Evolutionary conservation across 208 protist genomes (phyloP).

Genomic region (Paratrypanosoma confusum): DNA sequence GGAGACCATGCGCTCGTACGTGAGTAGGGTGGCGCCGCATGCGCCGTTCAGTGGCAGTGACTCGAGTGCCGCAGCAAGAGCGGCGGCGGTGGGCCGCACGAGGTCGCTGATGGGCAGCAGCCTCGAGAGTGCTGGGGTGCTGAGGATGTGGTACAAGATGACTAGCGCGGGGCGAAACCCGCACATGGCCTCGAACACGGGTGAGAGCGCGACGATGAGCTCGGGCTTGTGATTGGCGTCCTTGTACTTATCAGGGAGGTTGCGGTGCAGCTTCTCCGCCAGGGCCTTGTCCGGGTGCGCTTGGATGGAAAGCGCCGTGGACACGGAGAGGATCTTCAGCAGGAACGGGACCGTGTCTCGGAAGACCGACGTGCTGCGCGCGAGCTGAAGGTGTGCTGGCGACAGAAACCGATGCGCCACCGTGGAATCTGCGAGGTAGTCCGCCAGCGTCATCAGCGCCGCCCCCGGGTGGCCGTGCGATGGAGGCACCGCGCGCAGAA

Average conservation of each 20-base stretch:
- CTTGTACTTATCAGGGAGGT: slow-evolving; percentile 92
- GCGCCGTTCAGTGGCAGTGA: no score
- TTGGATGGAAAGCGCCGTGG: slow-evolving; percentile 95
- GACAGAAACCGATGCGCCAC: slow-evolving; percentile 45
- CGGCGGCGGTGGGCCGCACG: no score
- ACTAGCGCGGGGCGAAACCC: slow-evolving; percentile 89
- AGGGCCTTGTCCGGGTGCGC: slow-evolving; percentile 94
- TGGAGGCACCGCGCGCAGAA: slow-evolving; percentile 32
- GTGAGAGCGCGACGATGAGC: slow-evolving; percentile 90
- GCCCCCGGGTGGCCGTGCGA: slow-evolving; percentile 32
- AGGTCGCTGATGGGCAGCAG: not conserved
- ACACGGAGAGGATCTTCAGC: slow-evolving; percentile 95
- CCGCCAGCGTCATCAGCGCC: slow-evolving; percentile 28
- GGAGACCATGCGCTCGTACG: no score
- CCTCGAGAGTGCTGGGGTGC: not conserved
- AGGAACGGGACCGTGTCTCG: slow-evolving; percentile 86
- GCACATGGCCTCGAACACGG: slow-evolving; percentile 92
- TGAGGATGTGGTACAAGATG: not conserved
- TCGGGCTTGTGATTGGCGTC: slow-evolving; percentile 99
- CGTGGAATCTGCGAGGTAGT: slow-evolving; percentile 32
- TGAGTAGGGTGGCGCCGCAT: no score
- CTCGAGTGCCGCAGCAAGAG: no score
- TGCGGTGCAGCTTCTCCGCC: slow-evolving; percentile 79
- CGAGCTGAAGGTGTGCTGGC: slow-evolving; percentile 20
- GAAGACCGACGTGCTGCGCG: slow-evolving; percentile 31